These are phyloP conservation scores for Uncinocarpus reesii DNA, from an alignment of 2,329 filamentous ascomycete species.

Conservation along the genomic window DNA sequence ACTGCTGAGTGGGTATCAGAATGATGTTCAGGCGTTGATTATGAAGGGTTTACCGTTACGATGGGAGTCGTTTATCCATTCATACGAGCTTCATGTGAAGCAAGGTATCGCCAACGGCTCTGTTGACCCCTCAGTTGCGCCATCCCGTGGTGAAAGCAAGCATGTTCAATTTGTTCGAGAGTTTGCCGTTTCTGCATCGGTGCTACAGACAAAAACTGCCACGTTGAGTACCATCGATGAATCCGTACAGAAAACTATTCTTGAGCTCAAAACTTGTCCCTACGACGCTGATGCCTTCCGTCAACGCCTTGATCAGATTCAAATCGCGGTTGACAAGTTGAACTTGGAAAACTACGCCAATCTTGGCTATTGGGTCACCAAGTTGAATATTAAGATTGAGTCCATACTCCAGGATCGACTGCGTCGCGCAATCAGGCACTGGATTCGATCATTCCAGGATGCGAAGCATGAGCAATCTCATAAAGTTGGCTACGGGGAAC, in stretches of 20 bases:
- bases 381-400: constrained; percentile 79
- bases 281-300: constrained; percentile 76
- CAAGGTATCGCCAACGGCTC: constrained; percentile 50
- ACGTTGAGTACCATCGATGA: constrained; percentile 68
- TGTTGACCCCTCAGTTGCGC: constrained; percentile 48
- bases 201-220: constrained; percentile 77
- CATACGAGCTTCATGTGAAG: constrained; percentile 80
- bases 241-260: constrained; percentile 69
- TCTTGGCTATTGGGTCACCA: constrained; percentile 75
- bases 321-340: constrained; percentile 87
- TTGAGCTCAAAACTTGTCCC: constrained; percentile 71
- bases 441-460: constrained; percentile 76
- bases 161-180: constrained; percentile 95
- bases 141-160: constrained; percentile 64
- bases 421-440: constrained; percentile 70
- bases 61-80: constrained; percentile 97
- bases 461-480: constrained; percentile 27
- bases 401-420: constrained; percentile 68
- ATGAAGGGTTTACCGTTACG: constrained; percentile 78
- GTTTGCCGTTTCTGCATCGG: constrained; percentile 75
- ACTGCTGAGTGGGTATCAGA: constrained; percentile 80
- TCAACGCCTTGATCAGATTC: constrained; percentile 69
- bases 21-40: constrained; percentile 75
- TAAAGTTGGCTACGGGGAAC: constrained; percentile 6
- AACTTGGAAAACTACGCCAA: constrained; percentile 96